Evolutionary conservation across 768 basidiomycete genomes (phyloP).

Genomic region (Boletellus emodensis): DNA sequence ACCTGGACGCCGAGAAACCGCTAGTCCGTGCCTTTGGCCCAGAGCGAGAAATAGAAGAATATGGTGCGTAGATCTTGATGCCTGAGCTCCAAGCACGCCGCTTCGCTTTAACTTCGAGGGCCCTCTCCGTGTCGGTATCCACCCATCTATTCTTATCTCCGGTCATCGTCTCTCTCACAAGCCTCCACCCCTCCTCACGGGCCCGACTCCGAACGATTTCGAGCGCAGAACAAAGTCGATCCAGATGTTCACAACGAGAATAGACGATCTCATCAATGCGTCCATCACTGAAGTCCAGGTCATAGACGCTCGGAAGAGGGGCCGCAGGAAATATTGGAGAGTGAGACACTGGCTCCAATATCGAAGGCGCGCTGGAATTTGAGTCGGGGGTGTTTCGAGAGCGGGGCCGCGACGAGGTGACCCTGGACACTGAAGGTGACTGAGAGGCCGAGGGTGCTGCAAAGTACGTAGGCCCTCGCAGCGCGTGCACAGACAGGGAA

Average conservation of each 20-base stretch:
- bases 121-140: constrained; percentile 25
- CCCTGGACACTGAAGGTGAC: constrained; percentile 18
- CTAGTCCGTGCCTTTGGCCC: constrained; percentile 18
- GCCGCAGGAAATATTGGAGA: neutral
- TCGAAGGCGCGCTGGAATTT: neutral
- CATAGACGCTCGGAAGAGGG: constrained; percentile 6
- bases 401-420: constrained; percentile 25
- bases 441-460: neutral
- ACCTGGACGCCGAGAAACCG: neutral
- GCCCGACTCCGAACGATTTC: constrained; percentile 41
- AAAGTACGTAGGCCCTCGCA: neutral
- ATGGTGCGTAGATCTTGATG: constrained; percentile 36
- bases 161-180: constrained; percentile 31
- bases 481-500: neutral
- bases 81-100: constrained; percentile 66
- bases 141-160: constrained; percentile 25
- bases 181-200: constrained; percentile 36
- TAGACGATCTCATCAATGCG: constrained; percentile 14
- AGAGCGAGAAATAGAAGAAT: constrained; percentile 6
- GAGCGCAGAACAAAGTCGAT: constrained; percentile 40
- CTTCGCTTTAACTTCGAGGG: constrained; percentile 55
- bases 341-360: neutral
- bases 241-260: constrained; percentile 22
- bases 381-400: constrained; percentile 16
- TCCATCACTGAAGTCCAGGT: neutral